Evolutionary conservation across 148 eudicot genomes (phyloP).

Genomic region (Polygonum maritimum): DNA sequence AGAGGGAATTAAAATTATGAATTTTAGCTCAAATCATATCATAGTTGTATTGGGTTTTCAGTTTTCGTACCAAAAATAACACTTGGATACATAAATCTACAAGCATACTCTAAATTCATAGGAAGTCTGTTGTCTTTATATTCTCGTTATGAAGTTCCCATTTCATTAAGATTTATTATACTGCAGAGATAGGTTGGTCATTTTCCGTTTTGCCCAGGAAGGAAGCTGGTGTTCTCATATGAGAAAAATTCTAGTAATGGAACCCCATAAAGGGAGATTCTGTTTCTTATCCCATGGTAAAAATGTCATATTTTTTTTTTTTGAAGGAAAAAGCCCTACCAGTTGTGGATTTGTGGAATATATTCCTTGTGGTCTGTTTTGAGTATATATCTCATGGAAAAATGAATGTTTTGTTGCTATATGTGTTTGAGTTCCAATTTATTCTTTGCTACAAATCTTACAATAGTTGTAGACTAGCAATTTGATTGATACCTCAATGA

Average conservation of each 20-base stretch:
- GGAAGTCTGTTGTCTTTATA: not conserved
- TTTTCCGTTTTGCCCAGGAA: slow-evolving; percentile 1
- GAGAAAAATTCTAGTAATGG: not conserved
- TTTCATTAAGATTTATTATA: too few relatives aligned
- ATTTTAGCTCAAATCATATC: too few relatives aligned
- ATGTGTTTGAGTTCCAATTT: not conserved
- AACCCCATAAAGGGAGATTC: not conserved
- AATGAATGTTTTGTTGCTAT: not conserved
- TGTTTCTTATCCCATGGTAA: not conserved
- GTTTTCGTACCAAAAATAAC: not conserved
- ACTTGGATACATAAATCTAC: not conserved
- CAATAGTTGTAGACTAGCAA: not conserved
- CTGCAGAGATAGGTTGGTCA: too few relatives aligned
- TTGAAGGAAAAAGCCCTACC: not conserved
- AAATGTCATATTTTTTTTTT: not conserved
- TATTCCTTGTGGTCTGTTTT: not conserved
- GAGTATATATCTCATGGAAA: not conserved
- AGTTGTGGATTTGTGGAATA: slow-evolving; percentile 1
- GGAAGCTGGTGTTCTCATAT: not conserved
- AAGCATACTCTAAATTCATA: not conserved
- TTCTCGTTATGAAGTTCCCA: too few relatives aligned
- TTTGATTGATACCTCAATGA: not conserved
- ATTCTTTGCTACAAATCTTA: not conserved
- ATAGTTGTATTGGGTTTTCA: too few relatives aligned
- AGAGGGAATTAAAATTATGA: not conserved